phyloP scores from a whole-genome alignment of 441 rosid genomes.

The Bocquillonia castaneifolia region DNA sequence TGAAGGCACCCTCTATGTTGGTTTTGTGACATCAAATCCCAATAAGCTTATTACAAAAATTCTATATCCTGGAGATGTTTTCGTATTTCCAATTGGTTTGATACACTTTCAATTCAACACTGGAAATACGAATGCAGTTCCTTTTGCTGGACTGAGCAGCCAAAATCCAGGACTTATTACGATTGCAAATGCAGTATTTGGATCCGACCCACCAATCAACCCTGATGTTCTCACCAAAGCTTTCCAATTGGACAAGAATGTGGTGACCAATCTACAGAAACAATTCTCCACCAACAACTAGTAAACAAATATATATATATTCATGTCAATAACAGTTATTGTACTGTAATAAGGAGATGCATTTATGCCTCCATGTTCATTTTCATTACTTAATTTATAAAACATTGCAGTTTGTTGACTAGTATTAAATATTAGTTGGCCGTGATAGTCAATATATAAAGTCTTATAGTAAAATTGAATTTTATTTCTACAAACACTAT shows the following conservation, averaged over 20 bases:
- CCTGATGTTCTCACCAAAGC: background rate
- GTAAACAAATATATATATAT: background rate
- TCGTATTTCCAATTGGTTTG: background rate
- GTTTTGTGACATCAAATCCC: background rate
- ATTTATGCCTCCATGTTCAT: background rate
- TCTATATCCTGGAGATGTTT: background rate
- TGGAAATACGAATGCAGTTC: background rate
- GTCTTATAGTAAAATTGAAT: too few species aligned
- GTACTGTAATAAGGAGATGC: background rate
- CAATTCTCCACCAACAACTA: background rate
- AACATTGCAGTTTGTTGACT: too few species aligned
- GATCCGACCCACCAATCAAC: background rate
- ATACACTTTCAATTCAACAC: background rate
- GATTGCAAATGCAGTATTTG: background rate
- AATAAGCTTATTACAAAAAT: background rate
- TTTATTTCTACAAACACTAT: too few species aligned
- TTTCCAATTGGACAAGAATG: background rate
- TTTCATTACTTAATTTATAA: too few species aligned
- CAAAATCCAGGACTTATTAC: background rate
- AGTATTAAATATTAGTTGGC: too few species aligned
- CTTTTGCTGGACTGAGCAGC: background rate
- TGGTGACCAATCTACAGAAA: background rate
- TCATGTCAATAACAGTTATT: too few species aligned
- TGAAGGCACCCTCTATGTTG: background rate
- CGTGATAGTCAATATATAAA: too few species aligned